Base-by-base conservation (phyloP, 768 basidiomycete genomes). In the Serpula lacrymans region DNA sequence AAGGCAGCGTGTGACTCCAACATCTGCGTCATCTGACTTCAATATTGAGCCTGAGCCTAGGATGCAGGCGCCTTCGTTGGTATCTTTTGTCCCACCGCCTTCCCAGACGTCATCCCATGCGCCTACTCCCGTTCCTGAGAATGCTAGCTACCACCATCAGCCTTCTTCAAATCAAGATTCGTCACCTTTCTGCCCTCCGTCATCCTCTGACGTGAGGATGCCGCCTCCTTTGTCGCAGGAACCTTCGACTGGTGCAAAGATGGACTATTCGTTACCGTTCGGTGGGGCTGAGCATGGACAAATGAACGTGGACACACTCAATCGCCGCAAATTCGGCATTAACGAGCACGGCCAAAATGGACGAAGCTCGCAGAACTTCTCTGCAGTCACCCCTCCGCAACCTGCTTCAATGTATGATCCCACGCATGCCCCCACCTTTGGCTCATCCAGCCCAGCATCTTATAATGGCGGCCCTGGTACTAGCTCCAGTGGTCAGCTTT, bases 231-330 rank as follows among this genome's bases (percentile, higher is more conserved):
- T 38, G 10, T 18, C 58, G 6, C 42, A 44, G 17, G 61, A 55
- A 21, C 24, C 39, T 23, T 27, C 45, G 9, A 48, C 53, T 17
- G 38, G 47, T 13, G 6, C 38, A 14, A 25, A 45, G 1, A 49
- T 45, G n/a, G 57, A 63, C 17, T 57, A 56, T 26, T 30, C 59
- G 20, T 34, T 55, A 6, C 45, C 57, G 3, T 62, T 55, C 35
- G 43, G 43, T 9, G 16, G 54, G 8, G 43, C 39, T 18, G 55
- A 55, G 1, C 57, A 57, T 12, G 20, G 14, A 23, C 47, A 46
- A 27, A 28, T 34, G 35, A 14, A 33, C 35, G 12, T 21, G 14
- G 14, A 12, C 21, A n/a, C 7, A 17, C n/a, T 36, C 14, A 16
- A 8, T 36, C 35, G 20, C n/a, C 21, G 22, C 4, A 17, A 25